A percentile compares a stretch with the other conserved stretches of the same genome.
phyloP scores from a whole-genome alignment of 2,329 filamentous ascomycete species.

The Dothideomycetes sp. region DNA sequence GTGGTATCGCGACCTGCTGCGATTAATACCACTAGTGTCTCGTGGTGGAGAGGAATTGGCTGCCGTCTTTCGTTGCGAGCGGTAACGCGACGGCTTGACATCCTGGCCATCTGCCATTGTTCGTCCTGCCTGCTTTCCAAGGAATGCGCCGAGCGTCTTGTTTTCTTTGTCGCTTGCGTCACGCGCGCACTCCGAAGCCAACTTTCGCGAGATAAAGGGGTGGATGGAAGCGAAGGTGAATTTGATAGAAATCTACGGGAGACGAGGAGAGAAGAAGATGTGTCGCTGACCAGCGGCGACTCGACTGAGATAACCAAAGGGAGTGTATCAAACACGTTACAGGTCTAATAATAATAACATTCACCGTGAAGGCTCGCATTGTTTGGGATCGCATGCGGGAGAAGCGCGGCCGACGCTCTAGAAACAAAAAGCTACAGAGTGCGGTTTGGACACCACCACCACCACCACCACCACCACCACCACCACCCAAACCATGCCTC shows the following conservation, averaged over 20 bases:
- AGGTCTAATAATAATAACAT: constrained; percentile 12
- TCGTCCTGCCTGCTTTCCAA: background rate
- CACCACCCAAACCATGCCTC: too few relatives aligned
- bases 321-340: constrained; percentile 1
- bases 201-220: background rate
- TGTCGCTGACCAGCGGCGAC: constrained; percentile 11
- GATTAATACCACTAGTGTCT: constrained; percentile 7
- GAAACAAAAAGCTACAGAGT: too few relatives aligned
- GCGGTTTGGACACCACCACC: too few relatives aligned
- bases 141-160: background rate
- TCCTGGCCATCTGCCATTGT: constrained; percentile 15
- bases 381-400: too few relatives aligned
- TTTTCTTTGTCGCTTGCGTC: constrained; percentile 3
- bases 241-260: too few relatives aligned
- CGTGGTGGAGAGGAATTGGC: constrained; percentile 6
- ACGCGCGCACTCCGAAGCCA: constrained; percentile 3
- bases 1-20: constrained; percentile 18
- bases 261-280: background rate
- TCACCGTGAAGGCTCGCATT: too few relatives aligned
- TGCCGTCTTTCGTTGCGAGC: constrained; percentile 44
- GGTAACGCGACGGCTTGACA: constrained; percentile 48
- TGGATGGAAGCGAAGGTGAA: background rate
- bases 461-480: too few relatives aligned
- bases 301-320: background rate
- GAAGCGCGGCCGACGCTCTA: too few relatives aligned